A percentile compares a stretch with the other conserved stretches of the same genome.
Evolutionary conservation across 1,139 yeast species (phyloP).

Genomic region (Yamadazyma atmosphaerica): DNA sequence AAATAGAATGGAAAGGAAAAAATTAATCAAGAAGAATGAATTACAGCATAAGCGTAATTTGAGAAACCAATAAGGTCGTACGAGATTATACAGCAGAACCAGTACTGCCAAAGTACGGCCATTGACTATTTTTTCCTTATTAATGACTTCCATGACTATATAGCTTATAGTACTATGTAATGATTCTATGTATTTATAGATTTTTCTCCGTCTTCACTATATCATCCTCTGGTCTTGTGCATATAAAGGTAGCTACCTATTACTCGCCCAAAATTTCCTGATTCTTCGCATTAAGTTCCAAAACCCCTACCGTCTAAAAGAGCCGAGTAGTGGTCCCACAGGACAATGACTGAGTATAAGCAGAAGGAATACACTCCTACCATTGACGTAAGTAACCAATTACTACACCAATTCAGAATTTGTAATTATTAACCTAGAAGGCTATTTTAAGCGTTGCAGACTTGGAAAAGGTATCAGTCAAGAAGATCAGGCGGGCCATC

Average conservation of each 20-base stretch:
- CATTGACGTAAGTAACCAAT: constrained; percentile 56
- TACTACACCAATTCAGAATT: background rate
- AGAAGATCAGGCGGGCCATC: constrained; percentile 66
- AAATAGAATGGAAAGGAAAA: constrained; percentile 80
- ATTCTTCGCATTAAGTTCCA: background rate
- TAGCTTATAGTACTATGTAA: background rate
- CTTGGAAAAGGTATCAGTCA: constrained; percentile 69
- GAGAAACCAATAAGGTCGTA: constrained; percentile 25
- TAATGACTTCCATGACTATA: background rate
- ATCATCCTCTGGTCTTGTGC: background rate
- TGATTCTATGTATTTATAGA: constrained; percentile 7
- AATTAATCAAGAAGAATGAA: constrained; percentile 80
- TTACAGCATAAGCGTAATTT: constrained; percentile 84
- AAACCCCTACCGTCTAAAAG: too few relatives aligned
- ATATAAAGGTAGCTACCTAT: background rate
- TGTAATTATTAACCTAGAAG: constrained; percentile 34
- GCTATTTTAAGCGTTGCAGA: constrained; percentile 77
- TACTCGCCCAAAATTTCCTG: too few relatives aligned
- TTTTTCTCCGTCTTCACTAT: too few relatives aligned
- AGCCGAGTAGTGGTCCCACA: too few relatives aligned
- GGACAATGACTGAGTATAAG: constrained; percentile 8
- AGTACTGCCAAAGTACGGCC: too few relatives aligned
- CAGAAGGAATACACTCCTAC: constrained; percentile 53
- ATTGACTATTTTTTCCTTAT: too few relatives aligned
- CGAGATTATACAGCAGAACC: too few relatives aligned